phyloP scores from a whole-genome alignment of 192 early-diverging fungal genomes.

The Mortierella antarctica region DNA sequence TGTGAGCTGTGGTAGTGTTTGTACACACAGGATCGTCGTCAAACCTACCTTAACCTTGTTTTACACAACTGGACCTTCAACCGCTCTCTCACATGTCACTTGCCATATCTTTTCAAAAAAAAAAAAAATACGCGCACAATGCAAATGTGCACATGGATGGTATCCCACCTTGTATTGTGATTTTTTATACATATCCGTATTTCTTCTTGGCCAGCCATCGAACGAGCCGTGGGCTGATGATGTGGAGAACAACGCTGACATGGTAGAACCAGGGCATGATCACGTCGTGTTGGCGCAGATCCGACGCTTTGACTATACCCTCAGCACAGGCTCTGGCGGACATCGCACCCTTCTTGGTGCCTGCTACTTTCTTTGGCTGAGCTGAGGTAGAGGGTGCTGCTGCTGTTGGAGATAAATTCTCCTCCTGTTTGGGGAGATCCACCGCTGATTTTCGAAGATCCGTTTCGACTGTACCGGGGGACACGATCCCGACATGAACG shows the following conservation, averaged over 20 bases:
- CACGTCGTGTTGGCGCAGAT: constrained; percentile 64
- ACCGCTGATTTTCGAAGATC: constrained; percentile 74
- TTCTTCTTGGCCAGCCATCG: constrained; percentile 78
- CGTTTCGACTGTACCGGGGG: constrained; percentile 83
- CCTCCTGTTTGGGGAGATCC: constrained; percentile 52
- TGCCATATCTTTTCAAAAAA: too few relatives aligned
- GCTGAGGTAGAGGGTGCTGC: neutral
- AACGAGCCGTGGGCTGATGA: constrained; percentile 68
- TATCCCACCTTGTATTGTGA: neutral
- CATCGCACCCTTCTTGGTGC: constrained; percentile 71
- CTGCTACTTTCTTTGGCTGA: constrained; percentile 21
- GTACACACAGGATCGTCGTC: too few relatives aligned
- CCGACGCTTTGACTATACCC: constrained; percentile 70
- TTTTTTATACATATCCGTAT: constrained; percentile 65
- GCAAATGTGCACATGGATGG: neutral
- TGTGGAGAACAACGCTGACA: constrained; percentile 57
- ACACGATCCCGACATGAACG: constrained; percentile 72
- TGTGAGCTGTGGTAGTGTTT: constrained; percentile 53
- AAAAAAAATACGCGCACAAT: too few relatives aligned
- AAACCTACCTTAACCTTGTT: too few relatives aligned
- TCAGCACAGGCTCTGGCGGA: constrained; percentile 67
- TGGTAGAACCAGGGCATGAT: constrained; percentile 73
- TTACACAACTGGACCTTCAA: too few relatives aligned
- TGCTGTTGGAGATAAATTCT: too few relatives aligned
- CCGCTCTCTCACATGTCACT: too few relatives aligned